A percentile compares a stretch with the other conserved stretches of the same genome.
phyloP scores from a whole-genome alignment of 257 asterid genomes.

The Nicotiana obtusifolia region DNA sequence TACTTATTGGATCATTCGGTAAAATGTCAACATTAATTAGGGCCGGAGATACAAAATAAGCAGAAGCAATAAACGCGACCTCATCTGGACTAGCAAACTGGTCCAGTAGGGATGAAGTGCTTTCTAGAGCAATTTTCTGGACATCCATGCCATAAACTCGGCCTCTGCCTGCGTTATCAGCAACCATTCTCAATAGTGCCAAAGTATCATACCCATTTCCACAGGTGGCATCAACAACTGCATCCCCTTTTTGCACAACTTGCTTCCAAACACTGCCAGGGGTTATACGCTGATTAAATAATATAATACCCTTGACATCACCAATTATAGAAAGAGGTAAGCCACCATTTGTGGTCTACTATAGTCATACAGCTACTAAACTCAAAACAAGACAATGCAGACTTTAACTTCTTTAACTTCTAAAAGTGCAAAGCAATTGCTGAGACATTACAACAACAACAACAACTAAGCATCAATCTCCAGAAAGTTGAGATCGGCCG shows the following conservation, averaged over 20 bases:
- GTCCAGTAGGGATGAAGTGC: slow-evolving; percentile 62
- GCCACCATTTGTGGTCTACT: not conserved
- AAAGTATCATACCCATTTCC: slow-evolving; percentile 91
- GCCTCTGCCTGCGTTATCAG: slow-evolving; percentile 46
- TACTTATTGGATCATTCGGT: not conserved
- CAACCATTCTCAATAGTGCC: slow-evolving; percentile 61
- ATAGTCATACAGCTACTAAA: not conserved
- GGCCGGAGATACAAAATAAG: not conserved
- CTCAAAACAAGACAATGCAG: not conserved
- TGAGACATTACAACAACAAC: not conserved
- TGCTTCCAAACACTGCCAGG: slow-evolving; percentile 73
- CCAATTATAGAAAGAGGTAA: slow-evolving; percentile 1
- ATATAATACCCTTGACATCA: not conserved
- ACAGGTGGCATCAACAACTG: slow-evolving; percentile 88
- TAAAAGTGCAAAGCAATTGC: not conserved
- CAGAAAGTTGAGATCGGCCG: too few relatives aligned
- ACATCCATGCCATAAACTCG: slow-evolving; percentile 84
- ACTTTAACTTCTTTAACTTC: not conserved
- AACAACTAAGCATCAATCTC: too few relatives aligned
- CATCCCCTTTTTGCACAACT: slow-evolving; percentile 68
- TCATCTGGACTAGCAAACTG: slow-evolving; percentile 45
- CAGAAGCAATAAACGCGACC: slow-evolving; percentile 28
- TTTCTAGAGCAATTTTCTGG: slow-evolving; percentile 69
- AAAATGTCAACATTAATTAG: not conserved
- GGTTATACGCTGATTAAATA: not conserved